Conservation (phyloP, 31 red algal genomes). For the Odonthalia washingtoniensis region DNA sequence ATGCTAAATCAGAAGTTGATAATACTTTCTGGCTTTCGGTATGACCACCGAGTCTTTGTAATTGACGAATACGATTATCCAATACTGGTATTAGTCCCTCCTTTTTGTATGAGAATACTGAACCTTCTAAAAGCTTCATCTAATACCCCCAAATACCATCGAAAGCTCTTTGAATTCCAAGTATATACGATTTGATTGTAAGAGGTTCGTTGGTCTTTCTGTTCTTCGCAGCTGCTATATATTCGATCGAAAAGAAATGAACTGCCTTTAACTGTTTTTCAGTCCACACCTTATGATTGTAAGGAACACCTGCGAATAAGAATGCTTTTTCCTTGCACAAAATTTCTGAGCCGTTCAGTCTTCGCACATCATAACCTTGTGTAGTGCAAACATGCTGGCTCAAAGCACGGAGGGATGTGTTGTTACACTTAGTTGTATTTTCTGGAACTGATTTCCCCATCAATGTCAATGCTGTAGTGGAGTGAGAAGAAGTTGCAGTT, state of each 20-base stretch:
- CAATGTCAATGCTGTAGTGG: too few relatives aligned
- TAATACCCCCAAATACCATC: background rate
- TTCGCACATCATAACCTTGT: too few relatives aligned
- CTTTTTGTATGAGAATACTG: background rate
- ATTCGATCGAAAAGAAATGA: background rate
- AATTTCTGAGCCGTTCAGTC: too few relatives aligned
- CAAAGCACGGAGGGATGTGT: too few relatives aligned
- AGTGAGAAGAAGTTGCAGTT: too few relatives aligned
- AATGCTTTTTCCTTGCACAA: too few relatives aligned
- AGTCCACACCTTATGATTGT: too few relatives aligned
- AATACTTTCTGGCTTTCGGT: background rate
- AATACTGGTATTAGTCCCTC: background rate
- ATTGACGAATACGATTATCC: background rate
- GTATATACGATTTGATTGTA: background rate
- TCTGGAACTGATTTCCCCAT: too few relatives aligned
- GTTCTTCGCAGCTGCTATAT: background rate
- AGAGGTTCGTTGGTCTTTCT: background rate
- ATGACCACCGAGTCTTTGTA: background rate
- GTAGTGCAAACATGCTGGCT: too few relatives aligned
- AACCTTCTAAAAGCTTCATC: background rate
- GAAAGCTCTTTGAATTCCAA: background rate
- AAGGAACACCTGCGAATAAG: too few relatives aligned
- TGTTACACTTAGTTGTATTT: too few relatives aligned
- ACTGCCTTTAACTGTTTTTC: too few relatives aligned
- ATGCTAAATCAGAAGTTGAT: background rate